A percentile compares a stretch with the other conserved stretches of the same genome.
Conservation (phyloP, 2,329 filamentous ascomycete genomes). For the Gremmenia infestans region DNA sequence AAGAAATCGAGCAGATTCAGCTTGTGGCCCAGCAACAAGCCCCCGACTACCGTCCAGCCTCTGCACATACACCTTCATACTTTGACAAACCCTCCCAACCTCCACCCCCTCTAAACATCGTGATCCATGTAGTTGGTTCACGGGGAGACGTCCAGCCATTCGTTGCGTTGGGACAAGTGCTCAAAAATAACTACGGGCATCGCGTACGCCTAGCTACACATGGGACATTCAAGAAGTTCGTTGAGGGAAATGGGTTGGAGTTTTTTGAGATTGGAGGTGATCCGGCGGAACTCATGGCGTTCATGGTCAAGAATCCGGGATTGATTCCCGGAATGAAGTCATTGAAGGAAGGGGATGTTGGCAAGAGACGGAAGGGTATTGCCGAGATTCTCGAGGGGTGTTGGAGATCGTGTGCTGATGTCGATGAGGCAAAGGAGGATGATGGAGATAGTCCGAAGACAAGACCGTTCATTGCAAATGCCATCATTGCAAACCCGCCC, state of each 20-base stretch:
- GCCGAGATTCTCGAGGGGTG: background rate
- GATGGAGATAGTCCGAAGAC: background rate
- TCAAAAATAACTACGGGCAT: background rate
- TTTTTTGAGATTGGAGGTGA: background rate
- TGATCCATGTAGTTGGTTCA: background rate
- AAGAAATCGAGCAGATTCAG: conserved; percentile 4
- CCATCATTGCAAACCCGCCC: conserved; percentile 76
- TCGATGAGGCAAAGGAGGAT: background rate
- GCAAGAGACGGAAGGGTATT: background rate
- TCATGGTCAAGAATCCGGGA: background rate
- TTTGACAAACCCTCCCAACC: background rate
- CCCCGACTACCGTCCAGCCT: background rate
- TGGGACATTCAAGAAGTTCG: background rate
- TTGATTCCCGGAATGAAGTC: background rate
- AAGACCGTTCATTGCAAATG: conserved; percentile 46
- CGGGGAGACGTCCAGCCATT: background rate
- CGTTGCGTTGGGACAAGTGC: background rate
- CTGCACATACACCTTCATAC: background rate
- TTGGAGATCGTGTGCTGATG: background rate
- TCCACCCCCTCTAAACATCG: background rate
- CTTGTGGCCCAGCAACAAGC: conserved; percentile 1
- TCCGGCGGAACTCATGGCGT: background rate
- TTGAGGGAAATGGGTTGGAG: background rate
- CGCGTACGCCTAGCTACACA: background rate
- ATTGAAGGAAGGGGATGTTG: background rate